Evolutionary conservation across 1,284 basidiomycete genomes (phyloP).

Genomic region (Apiotrichum mycotoxinovorans): DNA sequence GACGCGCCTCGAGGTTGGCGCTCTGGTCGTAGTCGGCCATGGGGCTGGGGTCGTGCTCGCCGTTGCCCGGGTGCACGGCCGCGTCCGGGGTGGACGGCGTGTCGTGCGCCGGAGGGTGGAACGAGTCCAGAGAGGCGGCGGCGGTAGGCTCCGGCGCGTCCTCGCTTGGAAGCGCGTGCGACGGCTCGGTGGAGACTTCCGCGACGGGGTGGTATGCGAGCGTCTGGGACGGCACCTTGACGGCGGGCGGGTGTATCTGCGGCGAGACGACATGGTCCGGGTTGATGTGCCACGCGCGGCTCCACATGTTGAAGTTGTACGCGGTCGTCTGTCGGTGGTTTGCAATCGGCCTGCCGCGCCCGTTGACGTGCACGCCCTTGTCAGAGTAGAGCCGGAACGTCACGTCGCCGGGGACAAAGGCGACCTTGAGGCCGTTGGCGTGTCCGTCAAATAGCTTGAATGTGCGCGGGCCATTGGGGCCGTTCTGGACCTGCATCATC

Average conservation of each 20-base stretch:
- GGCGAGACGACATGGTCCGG: not conserved
- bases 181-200: too few relatives aligned
- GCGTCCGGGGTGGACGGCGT: too few relatives aligned
- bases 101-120: too few relatives aligned
- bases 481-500: conserved; percentile 23
- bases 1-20: too few relatives aligned
- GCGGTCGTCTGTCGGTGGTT: not conserved
- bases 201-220: not conserved
- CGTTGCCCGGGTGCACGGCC: too few relatives aligned
- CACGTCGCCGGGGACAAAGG: conserved; percentile 39
- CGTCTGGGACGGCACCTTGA: not conserved
- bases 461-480: conserved; percentile 2
- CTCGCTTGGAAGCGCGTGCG: too few relatives aligned
- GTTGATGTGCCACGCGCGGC: conserved; percentile 27
- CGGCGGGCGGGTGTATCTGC: not conserved
- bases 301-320: conserved; percentile 51
- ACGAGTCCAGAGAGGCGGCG: too few relatives aligned
- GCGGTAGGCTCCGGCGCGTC: too few relatives aligned
- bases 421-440: conserved; percentile 27
- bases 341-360: conserved; percentile 28
- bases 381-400: conserved; percentile 26
- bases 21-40: too few relatives aligned
- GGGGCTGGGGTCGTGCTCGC: too few relatives aligned
- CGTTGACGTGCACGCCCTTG: conserved; percentile 26
- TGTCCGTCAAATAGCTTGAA: conserved; percentile 17